Conservation (phyloP, 225 moss, liverwort and hornwort genomes). For the Antitrichia curtipendula region DNA sequence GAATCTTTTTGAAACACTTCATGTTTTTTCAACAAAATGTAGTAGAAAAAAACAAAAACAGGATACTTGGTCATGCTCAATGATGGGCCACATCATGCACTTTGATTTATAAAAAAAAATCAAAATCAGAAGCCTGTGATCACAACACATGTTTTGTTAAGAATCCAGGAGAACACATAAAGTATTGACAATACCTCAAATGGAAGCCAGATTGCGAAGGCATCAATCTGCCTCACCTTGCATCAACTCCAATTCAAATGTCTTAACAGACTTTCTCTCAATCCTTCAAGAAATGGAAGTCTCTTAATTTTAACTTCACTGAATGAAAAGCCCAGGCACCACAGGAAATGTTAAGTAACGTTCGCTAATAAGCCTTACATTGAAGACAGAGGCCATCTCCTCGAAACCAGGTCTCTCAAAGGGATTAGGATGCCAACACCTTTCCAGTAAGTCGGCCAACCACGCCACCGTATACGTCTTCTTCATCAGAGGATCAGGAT, state of each 20-base stretch:
- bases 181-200: background rate
- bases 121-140: background rate
- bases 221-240: background rate
- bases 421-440: background rate
- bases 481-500: too few relatives aligned
- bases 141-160: background rate
- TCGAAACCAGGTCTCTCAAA: background rate
- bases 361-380: too few relatives aligned
- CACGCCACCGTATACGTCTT: too few relatives aligned
- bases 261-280: background rate
- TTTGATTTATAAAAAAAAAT: background rate
- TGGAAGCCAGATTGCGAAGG: background rate
- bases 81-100: background rate
- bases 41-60: too few relatives aligned
- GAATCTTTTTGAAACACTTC: background rate
- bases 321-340: background rate
- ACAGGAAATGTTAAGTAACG: too few relatives aligned
- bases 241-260: background rate
- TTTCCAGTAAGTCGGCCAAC: background rate
- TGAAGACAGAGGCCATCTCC: too few relatives aligned
- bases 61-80: background rate
- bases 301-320: background rate
- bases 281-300: background rate
- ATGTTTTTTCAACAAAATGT: background rate
- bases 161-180: background rate